Base-by-base conservation (phyloP, 805 yeast species). In the Lachancea dasiensis region DNA sequence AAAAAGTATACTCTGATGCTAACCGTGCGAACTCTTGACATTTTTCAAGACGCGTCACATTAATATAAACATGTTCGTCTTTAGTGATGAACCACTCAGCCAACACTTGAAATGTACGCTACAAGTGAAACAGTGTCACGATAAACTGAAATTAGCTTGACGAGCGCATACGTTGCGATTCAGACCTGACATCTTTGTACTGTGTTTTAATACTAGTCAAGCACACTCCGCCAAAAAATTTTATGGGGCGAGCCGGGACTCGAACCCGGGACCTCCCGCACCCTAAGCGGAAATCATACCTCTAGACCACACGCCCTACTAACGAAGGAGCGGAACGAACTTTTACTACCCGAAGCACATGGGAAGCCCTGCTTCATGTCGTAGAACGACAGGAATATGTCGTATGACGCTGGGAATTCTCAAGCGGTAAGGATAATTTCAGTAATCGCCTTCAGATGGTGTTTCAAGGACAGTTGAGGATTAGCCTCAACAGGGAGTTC, bases 231-330 rank as follows among this genome's bases (percentile, higher is more conserved):
- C 7, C 24, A 27, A 7, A 15, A 27, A 26, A 6, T 26, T 26
- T 9, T 6, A 14, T 16, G 44, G 47, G 47, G 49, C 45, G 45
- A 42, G 48, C 48, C 48, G 48, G 48, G 48, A 44, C 37, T 46
- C 50, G 50, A 46, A 46, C 50, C 48, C 48, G 48, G 50, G 50
- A 44, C 50, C 48, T 46, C 47, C 48, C 47, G 50, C 48, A 44
- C 47, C 48, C 46, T 46, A 46, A 46, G 48, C 48, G 48, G 43
- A 38, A 41, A 40, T 44, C 49, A 46, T 46, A 46, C 47, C 49
- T 40, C 50, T 33, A 36, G 42, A 35, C 41, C 43, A 39, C 44
- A 39, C 44, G 44, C 44, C 40, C 39, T 36, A 8, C 9, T 29
- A 6, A 11, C 26, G 13, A 6, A 8, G 6, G 6, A 6, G 13